Base-by-base conservation (phyloP, 164 flowering plant species). In the Stephania japonica region DNA sequence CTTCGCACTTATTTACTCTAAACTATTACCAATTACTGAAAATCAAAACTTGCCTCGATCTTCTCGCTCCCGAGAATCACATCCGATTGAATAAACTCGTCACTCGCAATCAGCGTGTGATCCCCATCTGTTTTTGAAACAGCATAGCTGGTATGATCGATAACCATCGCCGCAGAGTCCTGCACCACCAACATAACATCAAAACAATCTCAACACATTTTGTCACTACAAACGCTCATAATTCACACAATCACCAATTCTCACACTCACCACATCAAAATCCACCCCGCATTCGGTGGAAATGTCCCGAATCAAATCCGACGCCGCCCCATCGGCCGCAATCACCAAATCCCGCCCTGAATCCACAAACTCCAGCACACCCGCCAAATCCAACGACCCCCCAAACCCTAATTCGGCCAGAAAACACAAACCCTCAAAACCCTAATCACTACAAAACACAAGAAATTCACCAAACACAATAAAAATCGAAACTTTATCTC, bases 271-370 rank as follows among this genome's bases (percentile, higher is more conserved):
- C 92, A 93, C 98, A 83, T 93, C 98, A 74, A 93, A 96, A 70
- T 93, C 97, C 78, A 90, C 98, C 50, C 99, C 98, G 70, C 97
- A 90, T 73, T 96, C 97, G 0, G 85, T 81, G 18, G 93, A 97
- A 70, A 96, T 84, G 59, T 90, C 89, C 6, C 91, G 84, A 81
- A 94, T 87, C 81, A 96, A 82, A 73, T 93, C 97, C 19, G 98
- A 91, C 0, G 98, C 89, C 65, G 87, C 81, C 8, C 75, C 73
- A 86, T 92, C 97, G 14, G 92, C 93, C 6, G 90, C 87, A 16
- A 96, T 10, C 42, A 96, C 88, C 83, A 96, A 81, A 81, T 93
- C 97, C 67, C 84, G 93, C 13, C 97, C 98, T 7, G 95, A 83
- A 81, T 96, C 97, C 70, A 93, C 91, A 73, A 96, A 96, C 23